phyloP scores from a whole-genome alignment of 2,329 filamentous ascomycete genomes.

The Stylonectria norvegica region DNA sequence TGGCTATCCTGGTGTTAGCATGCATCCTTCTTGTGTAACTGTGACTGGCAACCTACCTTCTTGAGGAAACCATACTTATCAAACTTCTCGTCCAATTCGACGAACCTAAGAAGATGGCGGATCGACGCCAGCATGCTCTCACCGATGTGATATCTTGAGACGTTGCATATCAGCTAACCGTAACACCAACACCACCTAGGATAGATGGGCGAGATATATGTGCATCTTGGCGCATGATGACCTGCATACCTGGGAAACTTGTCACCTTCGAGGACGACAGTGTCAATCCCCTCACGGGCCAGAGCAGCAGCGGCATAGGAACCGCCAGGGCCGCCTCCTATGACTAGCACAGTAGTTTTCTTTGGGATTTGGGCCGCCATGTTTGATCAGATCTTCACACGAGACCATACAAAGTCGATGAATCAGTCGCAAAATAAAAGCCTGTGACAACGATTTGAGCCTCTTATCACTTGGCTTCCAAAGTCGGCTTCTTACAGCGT shows the following conservation, averaged over 20 bases:
- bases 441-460: background rate
- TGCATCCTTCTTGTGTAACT: background rate
- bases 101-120: constrained; percentile 42
- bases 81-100: constrained; percentile 41
- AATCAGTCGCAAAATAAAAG: background rate
- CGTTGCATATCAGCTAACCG: too few species aligned
- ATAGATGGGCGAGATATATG: too few species aligned
- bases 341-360: constrained; percentile 1
- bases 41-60: constrained; percentile 34
- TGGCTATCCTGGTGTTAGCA: constrained; percentile 3
- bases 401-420: background rate
- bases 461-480: too few species aligned
- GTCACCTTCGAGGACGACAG: background rate
- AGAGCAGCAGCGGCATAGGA: background rate
- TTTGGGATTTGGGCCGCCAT: constrained; percentile 9
- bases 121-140: constrained; percentile 38
- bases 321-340: background rate
- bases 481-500: too few species aligned
- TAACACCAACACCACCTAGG: too few species aligned
- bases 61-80: constrained; percentile 37
- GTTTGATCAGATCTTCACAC: constrained; percentile 1
- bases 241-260: too few species aligned
- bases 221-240: too few species aligned
- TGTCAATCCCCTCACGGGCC: background rate
- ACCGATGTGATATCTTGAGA: constrained; percentile 40